Base-by-base conservation (phyloP, 805 yeast species). In the Ogataea ramenticola region DNA sequence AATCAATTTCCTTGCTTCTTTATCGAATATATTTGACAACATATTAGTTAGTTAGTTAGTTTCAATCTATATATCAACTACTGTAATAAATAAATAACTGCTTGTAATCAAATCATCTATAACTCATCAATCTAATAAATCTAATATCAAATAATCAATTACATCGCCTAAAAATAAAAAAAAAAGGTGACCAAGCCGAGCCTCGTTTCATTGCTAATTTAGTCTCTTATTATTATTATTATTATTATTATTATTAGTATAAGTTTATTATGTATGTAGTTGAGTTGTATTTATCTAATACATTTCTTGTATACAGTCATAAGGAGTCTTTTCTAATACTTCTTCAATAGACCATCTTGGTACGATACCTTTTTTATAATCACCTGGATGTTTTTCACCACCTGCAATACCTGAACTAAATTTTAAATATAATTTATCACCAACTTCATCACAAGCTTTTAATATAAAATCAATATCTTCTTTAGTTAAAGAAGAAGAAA, bases 401-500 rank as follows among this genome's bases (percentile, higher is more conserved):
- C 90, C 90, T 21, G 86, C 86, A 48, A 75, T 71, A 43, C 91
- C 91, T 29, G 88, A 77, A 56, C 86, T 77, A 55, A 82, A 79
- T 61, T 89, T 90, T 62, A 90, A 74, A 62, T 72, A 79, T 48
- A 86, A 62, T 56, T 70, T 67, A 55, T 86, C 93, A 43, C 96
- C 98, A 42, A 88, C 74, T 54, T 83, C 88, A 53, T 79, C 79
- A 55, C 85, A 74, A 55, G 77, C 81, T 42, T 75, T 74, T 53
- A 90, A 70, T 35, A 88, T 73, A 53, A 79, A 75, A 61, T 93
- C 99, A 55, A 93, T 76, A 64, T 93, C 99, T 55, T 86, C 91
- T 66, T 93, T 93, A 29, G 96, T 93, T 55, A 95, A 74, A 1
- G 98, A 85, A 0, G 97, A 71, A 43, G 95, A 84, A 54, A 93